Evolutionary conservation across 2,329 filamentous ascomycete species (phyloP).

Genomic region (Alternaria triticimaculans): DNA sequence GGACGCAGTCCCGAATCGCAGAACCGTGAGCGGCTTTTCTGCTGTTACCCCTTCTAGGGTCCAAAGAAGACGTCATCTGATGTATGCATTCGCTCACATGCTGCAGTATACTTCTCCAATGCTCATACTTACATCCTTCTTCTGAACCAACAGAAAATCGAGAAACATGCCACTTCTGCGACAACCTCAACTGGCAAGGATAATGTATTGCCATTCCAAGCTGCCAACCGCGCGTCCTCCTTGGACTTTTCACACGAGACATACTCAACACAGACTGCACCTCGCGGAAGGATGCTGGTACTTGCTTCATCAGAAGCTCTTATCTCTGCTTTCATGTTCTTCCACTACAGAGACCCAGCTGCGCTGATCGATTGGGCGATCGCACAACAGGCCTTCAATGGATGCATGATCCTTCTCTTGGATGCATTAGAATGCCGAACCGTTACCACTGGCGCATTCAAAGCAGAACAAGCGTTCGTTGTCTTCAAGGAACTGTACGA

Average conservation of each 20-base stretch:
- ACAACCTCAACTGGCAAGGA: neutral
- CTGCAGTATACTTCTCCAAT: slow-evolving; percentile 54
- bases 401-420: slow-evolving; percentile 57
- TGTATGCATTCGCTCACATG: slow-evolving; percentile 16
- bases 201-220: slow-evolving; percentile 15
- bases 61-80: neutral
- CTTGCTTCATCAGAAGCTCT: slow-evolving; percentile 52
- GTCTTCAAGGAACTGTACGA: slow-evolving; percentile 53
- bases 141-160: slow-evolving; percentile 55
- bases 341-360: slow-evolving; percentile 52
- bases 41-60: fast-evolving
- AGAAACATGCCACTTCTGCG: slow-evolving; percentile 17
- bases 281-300: slow-evolving; percentile 51
- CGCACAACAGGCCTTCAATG: slow-evolving; percentile 59
- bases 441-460: slow-evolving; percentile 30
- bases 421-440: slow-evolving; percentile 54
- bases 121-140: slow-evolving; percentile 58
- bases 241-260: slow-evolving; percentile 18
- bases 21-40: neutral
- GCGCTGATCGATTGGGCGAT: slow-evolving; percentile 58
- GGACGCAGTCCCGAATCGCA: neutral
- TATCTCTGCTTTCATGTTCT: slow-evolving; percentile 56
- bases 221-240: slow-evolving; percentile 19
- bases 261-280: slow-evolving; percentile 21
- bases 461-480: slow-evolving; percentile 51